Evolutionary conservation across 768 basidiomycete species (phyloP).

Genomic region (Tulasnella sp.): DNA sequence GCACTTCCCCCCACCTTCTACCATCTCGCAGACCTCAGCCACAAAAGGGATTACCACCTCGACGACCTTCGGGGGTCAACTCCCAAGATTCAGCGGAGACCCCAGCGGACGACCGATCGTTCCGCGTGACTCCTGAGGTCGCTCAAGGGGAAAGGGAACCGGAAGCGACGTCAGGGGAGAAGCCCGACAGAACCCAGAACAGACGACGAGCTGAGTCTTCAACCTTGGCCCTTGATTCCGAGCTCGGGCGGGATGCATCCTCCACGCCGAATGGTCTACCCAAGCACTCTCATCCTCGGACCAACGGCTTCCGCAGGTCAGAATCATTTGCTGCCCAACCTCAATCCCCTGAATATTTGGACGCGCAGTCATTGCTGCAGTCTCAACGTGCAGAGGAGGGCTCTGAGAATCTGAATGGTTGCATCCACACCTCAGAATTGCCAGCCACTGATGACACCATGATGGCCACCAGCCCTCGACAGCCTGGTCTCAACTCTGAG

Average conservation of each 20-base stretch:
- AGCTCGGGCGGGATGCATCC: not conserved
- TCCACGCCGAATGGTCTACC: not conserved
- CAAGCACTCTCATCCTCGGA: not conserved
- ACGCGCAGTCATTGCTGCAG: not conserved
- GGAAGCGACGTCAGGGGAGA: not conserved
- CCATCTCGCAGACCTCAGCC: not conserved
- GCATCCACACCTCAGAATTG: not conserved
- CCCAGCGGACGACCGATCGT: not conserved
- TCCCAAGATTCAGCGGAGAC: not conserved
- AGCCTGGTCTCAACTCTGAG: not conserved
- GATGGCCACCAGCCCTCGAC: not conserved
- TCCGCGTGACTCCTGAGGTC: not conserved
- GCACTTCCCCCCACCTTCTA: not conserved
- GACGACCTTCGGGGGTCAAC: not conserved
- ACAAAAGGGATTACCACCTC: not conserved
- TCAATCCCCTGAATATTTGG: not conserved
- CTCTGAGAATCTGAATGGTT: not conserved
- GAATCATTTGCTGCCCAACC: not conserved
- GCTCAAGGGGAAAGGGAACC: not conserved
- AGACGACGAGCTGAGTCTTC: not conserved
- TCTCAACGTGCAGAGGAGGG: slow-evolving; percentile 22
- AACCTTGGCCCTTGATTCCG: not conserved
- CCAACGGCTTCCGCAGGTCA: not conserved
- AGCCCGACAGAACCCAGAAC: not conserved
- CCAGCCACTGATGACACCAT: not conserved